Evolutionary conservation across 73 alveolate species (phyloP), one percentile per base, ranked within the genome.

Genomic region (Stentor coeruleus): DNA sequence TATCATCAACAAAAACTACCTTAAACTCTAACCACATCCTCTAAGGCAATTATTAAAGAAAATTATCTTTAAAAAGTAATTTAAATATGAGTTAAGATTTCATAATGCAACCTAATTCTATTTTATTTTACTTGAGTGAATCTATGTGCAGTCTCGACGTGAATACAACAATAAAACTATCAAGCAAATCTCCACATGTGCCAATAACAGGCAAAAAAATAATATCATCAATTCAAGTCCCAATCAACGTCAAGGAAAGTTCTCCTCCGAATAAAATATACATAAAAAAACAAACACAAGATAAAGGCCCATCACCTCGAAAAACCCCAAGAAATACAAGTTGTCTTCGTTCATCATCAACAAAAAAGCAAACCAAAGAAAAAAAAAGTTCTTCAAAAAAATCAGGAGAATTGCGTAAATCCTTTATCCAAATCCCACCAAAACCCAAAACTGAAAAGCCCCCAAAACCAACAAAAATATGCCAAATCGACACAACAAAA

Each of bases 161-260:
- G 28, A 57, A 31, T 31, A 57, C 73, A n/a, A 57, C 73, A 20
- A 20, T 20, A n/a, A n/a, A 31, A n/a, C 28, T 31, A 20, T n/a
- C 35, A 57, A 31, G 73, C 2, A 57, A 31, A 57, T n/a, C 73
- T 0, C 73, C 73, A 57, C 28, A n/a, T 31, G 73, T 31, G 35
- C 73, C 73, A 20, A 31, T 57, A 57, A 57, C 73, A 57, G 73
- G 73, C 15, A 57, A 57, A 31, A 57, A 57, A 57, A 57, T 57
- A 57, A n/a, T 20, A 57, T 57, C 73, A 2, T 31, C 15, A 31
- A 57, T 20, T 57, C 15, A 57, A 20, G 28, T 57, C 28, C 28
- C 73, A 57, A n/a, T n/a, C 35, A n/a, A n/a, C 28, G 73, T 20
- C 28, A 57, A 57, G 15, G 73, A 57, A n/a, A 57, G 28, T 31